Evolutionary conservation across 2,329 filamentous ascomycete species (phyloP).

Genomic region (Ophiostoma perfectum): DNA sequence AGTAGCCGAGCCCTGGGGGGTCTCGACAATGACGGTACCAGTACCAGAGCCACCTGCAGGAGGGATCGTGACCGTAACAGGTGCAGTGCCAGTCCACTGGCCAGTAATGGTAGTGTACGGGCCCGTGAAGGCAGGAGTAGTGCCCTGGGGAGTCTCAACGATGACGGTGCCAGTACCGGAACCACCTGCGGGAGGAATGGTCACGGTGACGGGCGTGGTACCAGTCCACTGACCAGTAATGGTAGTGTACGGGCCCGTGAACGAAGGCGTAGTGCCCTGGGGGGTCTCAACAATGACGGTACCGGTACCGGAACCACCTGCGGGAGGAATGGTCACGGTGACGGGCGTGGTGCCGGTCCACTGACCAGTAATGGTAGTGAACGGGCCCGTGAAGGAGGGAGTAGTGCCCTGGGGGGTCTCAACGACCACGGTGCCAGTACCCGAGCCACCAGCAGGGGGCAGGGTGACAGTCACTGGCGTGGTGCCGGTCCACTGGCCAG

Average conservation of each 20-base stretch:
- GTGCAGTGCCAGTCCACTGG: not conserved
- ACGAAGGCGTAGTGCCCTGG: constrained; percentile 20
- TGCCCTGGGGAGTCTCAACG: constrained; percentile 18
- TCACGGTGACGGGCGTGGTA: constrained; percentile 21
- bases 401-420: not conserved
- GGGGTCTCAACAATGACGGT: constrained; percentile 24
- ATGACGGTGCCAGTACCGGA: constrained; percentile 23
- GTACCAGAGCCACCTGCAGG: not conserved
- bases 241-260: constrained; percentile 27
- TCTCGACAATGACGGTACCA: not conserved
- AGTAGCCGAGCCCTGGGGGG: not conserved
- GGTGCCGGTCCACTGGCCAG: constrained; percentile 10
- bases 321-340: constrained; percentile 24
- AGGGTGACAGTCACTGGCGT: not conserved
- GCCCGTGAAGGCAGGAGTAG: constrained; percentile 25
- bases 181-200: constrained; percentile 21
- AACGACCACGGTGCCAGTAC: not conserved
- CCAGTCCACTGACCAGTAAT: constrained; percentile 26
- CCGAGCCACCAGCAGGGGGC: not conserved
- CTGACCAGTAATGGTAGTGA: constrained; percentile 25
- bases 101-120: constrained; percentile 26
- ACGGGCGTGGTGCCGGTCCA: constrained; percentile 23
- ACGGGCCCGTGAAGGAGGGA: constrained; percentile 22
- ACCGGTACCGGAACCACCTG: constrained; percentile 18
- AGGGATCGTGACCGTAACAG: not conserved